Conservation (phyloP, 2,329 filamentous ascomycete species). For the Lachnellula hyalina region DNA sequence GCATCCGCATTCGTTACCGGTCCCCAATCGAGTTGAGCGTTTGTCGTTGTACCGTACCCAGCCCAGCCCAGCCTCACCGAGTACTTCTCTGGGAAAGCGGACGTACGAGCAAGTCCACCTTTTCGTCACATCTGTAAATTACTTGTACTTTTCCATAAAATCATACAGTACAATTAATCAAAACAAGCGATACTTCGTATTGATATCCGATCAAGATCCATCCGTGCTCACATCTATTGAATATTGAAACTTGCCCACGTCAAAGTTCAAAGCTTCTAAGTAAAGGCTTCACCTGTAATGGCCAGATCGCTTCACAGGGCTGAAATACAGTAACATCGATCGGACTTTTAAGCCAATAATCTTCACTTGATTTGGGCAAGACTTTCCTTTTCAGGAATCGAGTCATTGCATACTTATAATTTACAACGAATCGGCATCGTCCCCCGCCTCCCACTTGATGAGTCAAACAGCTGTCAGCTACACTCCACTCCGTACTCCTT, state of each 20-base stretch:
- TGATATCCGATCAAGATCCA: background rate
- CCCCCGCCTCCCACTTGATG: background rate
- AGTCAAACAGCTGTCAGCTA: background rate
- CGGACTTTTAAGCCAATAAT: background rate
- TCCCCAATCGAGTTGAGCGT: background rate
- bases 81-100: conserved; percentile 3
- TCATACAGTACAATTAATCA: background rate
- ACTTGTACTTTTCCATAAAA: background rate
- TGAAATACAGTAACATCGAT: background rate
- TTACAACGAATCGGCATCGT: conserved; percentile 3
- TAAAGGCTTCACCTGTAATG: background rate
- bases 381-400: background rate
- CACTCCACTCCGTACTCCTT: too few relatives aligned
- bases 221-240: background rate
- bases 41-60: background rate
- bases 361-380: background rate
- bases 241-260: background rate
- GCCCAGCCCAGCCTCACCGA: conserved; percentile 9
- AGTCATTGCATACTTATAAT: background rate
- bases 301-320: background rate
- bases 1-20: background rate
- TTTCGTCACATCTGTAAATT: background rate
- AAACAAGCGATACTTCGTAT: background rate
- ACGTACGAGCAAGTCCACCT: background rate
- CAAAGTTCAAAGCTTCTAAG: background rate